Base-by-base conservation (phyloP, 2,329 filamentous ascomycete genomes). In the Cytospora chrysosperma region DNA sequence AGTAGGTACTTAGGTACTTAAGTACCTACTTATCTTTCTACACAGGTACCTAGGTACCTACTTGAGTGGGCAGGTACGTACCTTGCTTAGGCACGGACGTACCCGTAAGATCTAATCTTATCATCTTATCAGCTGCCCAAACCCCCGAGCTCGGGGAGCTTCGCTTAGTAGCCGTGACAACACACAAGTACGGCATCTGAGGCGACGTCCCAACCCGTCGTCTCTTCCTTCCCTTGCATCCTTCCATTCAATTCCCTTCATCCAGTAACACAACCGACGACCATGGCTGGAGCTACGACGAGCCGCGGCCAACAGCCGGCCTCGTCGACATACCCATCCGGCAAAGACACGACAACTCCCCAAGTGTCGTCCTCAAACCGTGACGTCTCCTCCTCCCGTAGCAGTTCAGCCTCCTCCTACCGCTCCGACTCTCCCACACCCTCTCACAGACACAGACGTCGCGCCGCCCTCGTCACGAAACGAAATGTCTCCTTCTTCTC, bases 401-500 rank as follows among this genome's bases (percentile, higher is more conserved):
- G 63, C 63, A 65, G 63, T 30, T 28, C 59, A 24, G 56, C 62
- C 52, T 67, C 63, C 13, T 65, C 63, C 56, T 63, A 56, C 47
- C 65, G 58, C 55, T 62, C 57, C 58, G 53, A 62, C 27, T 65
- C 63, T 13, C 65, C 56, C 26, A 56, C 59, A n/a, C 65, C 59
- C 15, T 62, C 59, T 21, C 53, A 54, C 37, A 57, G 59, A 19
- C 52, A 50, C 15, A 27, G 59, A 27, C 62, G 49, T 12, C 65
- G 59, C 24, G 63, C 63, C 34, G 54, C 56, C 43, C 51, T 65
- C 27, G 27, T 63, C 4, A 65, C 65, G 21, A 57, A 40, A 52
- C 60, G 64, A 50, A 63, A 60, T 57, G 28, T 67, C 59, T 65
- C 65, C 32, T 67, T 67, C 47, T 77, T 67, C 28, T 32, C 56